Evolutionary conservation across 2,329 filamentous ascomycete genomes (phyloP), one percentile per base, ranked within the genome.

Genomic region (Hymenoscyphus occultus): DNA sequence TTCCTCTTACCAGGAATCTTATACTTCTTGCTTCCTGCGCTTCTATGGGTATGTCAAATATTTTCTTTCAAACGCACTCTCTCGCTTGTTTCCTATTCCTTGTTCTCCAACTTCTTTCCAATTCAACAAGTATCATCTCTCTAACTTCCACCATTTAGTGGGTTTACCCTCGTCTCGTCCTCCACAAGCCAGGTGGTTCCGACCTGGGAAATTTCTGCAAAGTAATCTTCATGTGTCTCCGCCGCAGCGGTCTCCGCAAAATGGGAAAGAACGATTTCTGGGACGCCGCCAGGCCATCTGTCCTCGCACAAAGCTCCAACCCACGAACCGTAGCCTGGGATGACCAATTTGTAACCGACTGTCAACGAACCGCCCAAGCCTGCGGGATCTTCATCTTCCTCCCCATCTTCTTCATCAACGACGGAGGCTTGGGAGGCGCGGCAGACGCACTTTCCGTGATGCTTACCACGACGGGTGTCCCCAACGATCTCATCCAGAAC

Each of bases 301-400:
- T 81, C 56, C 80, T 91, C 9, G 79, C 84, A 4, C 78, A 82
- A 32, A 77, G 76, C 1, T 75, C 81, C 68, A 85, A 85, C 63
- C 88, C 89, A 0, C 60, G 65, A 0, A 91, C 88, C 85, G 92
- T 93, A 85, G 89, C 86, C 0, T 93, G 92, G 72, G 90, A 94
- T 68, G 91, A 94, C 69, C 85, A 84, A 59, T 94, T 90, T 88
- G 90, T 94, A 35, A 90, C 92, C 72, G 89, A 93, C 74, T 86
- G 92, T 61, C 83, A 83, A 62, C 88, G 90, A 76, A 90, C 89
- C 66, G 80, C 90, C 66, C 81, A 84, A 72, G 88, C 88, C 64
- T 90, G 87, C 78, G 82, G 84, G 69, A 89, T 92, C 59, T 93
- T 90, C 77, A 71, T 80, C 39, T 83, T 81, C 76, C 80, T 79